Evolutionary conservation across 495 filamentous ascomycete genomes (phyloP).

Genomic region (Pyronema domesticum): DNA sequence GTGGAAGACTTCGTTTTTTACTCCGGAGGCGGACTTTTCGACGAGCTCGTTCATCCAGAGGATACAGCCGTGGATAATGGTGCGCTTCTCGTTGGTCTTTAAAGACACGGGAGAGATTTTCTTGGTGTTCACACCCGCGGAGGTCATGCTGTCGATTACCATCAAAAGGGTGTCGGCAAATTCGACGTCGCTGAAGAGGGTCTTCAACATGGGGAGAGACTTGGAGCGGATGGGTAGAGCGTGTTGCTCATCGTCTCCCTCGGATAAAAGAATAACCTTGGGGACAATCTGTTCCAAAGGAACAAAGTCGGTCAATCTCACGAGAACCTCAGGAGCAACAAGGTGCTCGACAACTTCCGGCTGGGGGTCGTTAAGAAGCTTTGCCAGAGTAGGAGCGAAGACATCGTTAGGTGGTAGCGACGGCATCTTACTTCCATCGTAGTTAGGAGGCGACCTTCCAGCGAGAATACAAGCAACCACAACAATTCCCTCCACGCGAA

Average conservation of each 20-base stretch:
- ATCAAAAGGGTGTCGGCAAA: constrained; percentile 21
- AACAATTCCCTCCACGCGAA: constrained; percentile 23
- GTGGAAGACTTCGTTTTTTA: constrained; percentile 20
- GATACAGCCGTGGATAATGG: constrained; percentile 20
- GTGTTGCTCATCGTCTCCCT: constrained; percentile 24
- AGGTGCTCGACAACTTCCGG: constrained; percentile 25
- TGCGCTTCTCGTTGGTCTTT: constrained; percentile 22
- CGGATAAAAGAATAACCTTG: constrained; percentile 21
- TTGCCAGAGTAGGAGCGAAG: constrained; percentile 23
- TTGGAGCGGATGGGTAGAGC: constrained; percentile 18
- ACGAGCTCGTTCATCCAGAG: constrained; percentile 24
- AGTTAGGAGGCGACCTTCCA: constrained; percentile 22
- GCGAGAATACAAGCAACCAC: constrained; percentile 24
- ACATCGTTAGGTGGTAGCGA: constrained; percentile 23
- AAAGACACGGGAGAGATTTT: constrained; percentile 22
- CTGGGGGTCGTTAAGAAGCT: constrained; percentile 23
- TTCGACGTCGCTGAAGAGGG: constrained; percentile 19
- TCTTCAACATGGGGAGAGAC: constrained; percentile 20
- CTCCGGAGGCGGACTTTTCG: constrained; percentile 14
- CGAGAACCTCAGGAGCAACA: constrained; percentile 23
- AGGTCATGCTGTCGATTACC: constrained; percentile 20
- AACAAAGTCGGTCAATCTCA: constrained; percentile 20
- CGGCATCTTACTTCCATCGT: constrained; percentile 22
- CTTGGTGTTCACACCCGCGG: constrained; percentile 18
- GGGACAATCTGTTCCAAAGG: constrained; percentile 25